phyloP scores from a whole-genome alignment of 2,329 filamentous ascomycete genomes.

The Ascochyta lentis region DNA sequence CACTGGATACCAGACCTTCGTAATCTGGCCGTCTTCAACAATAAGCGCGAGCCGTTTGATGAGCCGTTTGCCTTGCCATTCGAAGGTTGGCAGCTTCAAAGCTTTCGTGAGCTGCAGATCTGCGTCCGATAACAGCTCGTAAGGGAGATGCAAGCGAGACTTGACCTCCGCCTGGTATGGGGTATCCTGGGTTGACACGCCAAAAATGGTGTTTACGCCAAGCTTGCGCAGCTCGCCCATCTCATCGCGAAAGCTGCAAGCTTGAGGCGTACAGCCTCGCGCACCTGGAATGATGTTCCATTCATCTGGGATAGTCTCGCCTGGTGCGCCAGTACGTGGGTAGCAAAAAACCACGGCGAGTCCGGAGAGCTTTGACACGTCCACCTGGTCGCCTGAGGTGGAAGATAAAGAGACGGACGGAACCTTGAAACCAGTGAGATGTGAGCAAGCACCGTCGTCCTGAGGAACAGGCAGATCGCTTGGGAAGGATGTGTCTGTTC shows the following conservation, averaged over 20 bases:
- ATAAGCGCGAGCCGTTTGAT: slow-evolving; percentile 51
- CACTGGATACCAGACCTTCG: slow-evolving; percentile 55
- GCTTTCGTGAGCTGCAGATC: slow-evolving; percentile 43
- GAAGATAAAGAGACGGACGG: slow-evolving; percentile 44
- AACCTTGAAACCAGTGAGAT: slow-evolving; percentile 36
- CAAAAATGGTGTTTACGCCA: slow-evolving; percentile 45
- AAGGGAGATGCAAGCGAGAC: slow-evolving; percentile 49
- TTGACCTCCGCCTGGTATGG: slow-evolving; percentile 50
- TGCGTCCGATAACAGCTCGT: slow-evolving; percentile 53
- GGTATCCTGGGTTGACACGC: slow-evolving; percentile 51
- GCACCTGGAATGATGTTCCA: slow-evolving; percentile 55
- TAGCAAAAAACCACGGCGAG: slow-evolving; percentile 54
- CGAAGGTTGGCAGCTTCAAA: slow-evolving; percentile 50
- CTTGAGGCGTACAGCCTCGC: slow-evolving; percentile 53
- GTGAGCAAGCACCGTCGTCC: slow-evolving; percentile 52
- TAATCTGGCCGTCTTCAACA: slow-evolving; percentile 49
- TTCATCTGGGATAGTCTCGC: slow-evolving; percentile 49
- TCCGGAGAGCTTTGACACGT: slow-evolving; percentile 45
- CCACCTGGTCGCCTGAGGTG: slow-evolving; percentile 36
- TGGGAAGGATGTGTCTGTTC: slow-evolving; percentile 39
- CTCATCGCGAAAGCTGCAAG: slow-evolving; percentile 52
- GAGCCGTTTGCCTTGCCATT: slow-evolving; percentile 47
- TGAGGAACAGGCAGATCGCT: slow-evolving; percentile 46
- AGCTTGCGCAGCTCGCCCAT: slow-evolving; percentile 23
- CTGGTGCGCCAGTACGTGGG: slow-evolving; percentile 49